Evolutionary conservation across 805 yeast species (phyloP).

Genomic region (Candida golubevii): DNA sequence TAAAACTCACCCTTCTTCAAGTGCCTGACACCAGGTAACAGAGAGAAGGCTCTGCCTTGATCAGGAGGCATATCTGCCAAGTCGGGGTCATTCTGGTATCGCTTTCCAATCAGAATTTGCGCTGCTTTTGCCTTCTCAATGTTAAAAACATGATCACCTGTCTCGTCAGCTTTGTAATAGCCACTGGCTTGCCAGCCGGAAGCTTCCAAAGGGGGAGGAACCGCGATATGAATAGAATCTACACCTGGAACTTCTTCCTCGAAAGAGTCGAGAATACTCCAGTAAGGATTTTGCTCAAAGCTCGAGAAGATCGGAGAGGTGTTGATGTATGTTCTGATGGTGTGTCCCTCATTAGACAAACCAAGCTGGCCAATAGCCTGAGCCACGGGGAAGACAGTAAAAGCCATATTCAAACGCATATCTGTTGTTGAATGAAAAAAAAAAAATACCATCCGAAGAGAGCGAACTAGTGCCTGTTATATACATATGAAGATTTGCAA

Average conservation of each 20-base stretch:
- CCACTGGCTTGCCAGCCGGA: background rate
- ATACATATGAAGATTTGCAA: no score
- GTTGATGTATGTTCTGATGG: background rate
- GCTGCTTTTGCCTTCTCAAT: background rate
- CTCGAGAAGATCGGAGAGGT: background rate
- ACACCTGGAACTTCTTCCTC: background rate
- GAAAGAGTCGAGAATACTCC: background rate
- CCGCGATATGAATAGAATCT: background rate
- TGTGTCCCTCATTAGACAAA: background rate
- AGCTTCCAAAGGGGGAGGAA: background rate
- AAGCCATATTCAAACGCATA: no score
- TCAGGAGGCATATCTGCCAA: no score
- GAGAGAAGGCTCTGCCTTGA: no score
- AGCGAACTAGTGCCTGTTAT: no score
- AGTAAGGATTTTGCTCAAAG: background rate
- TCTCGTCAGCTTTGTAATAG: background rate
- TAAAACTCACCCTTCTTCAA: no score
- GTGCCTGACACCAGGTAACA: no score
- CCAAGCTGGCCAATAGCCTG: no score
- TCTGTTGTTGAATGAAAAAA: no score
- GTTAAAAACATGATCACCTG: background rate
- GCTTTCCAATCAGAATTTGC: background rate
- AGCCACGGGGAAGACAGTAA: no score
- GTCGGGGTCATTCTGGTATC: background rate
- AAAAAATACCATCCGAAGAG: no score